Evolutionary conservation across 352 stramenopile genomes (phyloP), one percentile per base, ranked within the genome.

Genomic region (Elongisporangium senticosum): DNA sequence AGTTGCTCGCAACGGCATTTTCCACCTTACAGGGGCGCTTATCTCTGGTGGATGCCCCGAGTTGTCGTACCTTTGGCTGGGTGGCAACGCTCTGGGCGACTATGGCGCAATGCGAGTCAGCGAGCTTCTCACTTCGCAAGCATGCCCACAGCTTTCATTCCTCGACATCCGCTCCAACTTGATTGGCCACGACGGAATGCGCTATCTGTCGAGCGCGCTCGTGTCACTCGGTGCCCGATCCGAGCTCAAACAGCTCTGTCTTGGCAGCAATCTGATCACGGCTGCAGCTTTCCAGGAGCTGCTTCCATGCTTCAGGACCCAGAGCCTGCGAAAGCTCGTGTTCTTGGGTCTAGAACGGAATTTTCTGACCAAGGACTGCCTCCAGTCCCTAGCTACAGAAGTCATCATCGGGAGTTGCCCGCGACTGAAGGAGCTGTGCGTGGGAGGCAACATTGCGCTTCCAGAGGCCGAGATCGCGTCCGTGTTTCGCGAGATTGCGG

Each of bases 51-150:
- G 26, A 7, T 71, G 63, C n/a, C 49, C 50, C 14, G 23, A 55
- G 14, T 23, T 74, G 4, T 61, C 60, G 52, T 57, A 53, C 8
- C 39, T 74, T 11, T 58, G 50, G 49, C 52, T 74, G 2, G 56
- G 63, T n/a, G 67, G 63, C 15, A 74, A 74, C 15, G 63, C 59
- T 0, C 53, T 74, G 8, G 63, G 67, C 15, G 67, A 74, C 56
- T 63, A 65, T 19, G 67, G 67, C 13, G 61, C 64, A 17, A 63
- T 66, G 56, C 48, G 51, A 14, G 47, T 74, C 5, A 49, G 55
- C n/a, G 37, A 56, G 2, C 23, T 60, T 13, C 22, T 74, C 15
- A 7, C 53, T 13, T 51, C 53, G 8, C 48, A 55, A 10, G 43
- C 21, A 21, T 61, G 59, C 17, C 53, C 63, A 6, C 28, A 56